Evolutionary conservation across 148 eudicot genomes (phyloP).

Genomic region (Rhododendron griersonianum): DNA sequence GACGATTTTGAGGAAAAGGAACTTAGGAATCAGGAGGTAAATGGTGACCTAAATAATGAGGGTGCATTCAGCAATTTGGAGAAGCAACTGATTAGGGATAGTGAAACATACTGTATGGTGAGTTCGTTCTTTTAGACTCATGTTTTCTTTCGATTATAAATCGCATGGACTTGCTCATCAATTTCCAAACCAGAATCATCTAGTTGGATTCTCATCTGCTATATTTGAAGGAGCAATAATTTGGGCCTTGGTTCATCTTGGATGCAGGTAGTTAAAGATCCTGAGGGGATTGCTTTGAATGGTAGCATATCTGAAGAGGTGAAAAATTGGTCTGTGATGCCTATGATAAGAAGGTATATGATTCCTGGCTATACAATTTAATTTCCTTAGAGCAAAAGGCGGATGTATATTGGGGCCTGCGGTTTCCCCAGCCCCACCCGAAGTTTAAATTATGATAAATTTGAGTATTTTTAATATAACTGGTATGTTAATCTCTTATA

Average conservation of each 20-base stretch:
- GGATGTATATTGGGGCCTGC: background rate
- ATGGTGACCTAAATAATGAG: conserved; percentile 52
- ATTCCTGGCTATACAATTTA: background rate
- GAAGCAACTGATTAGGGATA: conserved; percentile 28
- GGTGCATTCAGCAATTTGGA: conserved; percentile 53
- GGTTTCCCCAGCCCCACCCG: background rate
- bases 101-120: background rate
- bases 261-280: conserved; percentile 29
- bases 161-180: background rate
- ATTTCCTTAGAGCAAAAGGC: background rate
- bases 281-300: conserved; percentile 14
- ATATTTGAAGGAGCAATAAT: background rate
- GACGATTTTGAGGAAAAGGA: conserved; percentile 65
- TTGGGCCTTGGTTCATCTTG: conserved; percentile 6
- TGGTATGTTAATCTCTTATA: background rate
- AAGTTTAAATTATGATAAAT: no score
- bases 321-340: background rate
- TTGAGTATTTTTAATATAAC: background rate
- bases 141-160: no score
- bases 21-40: conserved; percentile 53
- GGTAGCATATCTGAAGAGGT: conserved; percentile 13
- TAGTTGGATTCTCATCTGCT: background rate
- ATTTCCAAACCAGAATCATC: background rate
- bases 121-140: background rate
- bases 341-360: conserved; percentile 14